A percentile compares a stretch with the other conserved stretches of the same genome.
These are phyloP conservation scores for Apiospora malaysiana DNA, from an alignment of 2,329 filamentous ascomycete genomes.

Conservation along the genomic window DNA sequence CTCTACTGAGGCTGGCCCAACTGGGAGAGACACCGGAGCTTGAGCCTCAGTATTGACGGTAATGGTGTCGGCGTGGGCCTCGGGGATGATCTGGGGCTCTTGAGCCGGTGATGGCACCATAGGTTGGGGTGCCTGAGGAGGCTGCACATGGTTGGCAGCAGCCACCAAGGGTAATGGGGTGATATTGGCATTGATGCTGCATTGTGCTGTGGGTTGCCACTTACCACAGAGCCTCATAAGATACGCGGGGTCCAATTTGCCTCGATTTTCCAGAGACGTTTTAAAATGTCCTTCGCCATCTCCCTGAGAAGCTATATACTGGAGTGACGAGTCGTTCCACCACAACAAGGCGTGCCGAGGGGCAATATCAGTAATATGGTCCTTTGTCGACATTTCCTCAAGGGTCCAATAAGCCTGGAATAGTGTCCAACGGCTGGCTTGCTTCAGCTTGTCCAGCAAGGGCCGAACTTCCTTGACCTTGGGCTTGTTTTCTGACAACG, in stretches of 20 bases:
- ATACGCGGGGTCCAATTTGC: background rate
- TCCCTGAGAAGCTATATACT: too few species aligned
- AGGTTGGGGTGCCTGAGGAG: background rate
- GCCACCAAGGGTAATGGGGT: background rate
- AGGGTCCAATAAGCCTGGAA: background rate
- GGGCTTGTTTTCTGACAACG: background rate
- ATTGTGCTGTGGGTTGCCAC: background rate
- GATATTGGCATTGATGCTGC: background rate
- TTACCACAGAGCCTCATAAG: background rate
- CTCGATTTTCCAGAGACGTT: background rate
- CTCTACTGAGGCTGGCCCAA: background rate
- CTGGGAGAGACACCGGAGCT: too few species aligned
- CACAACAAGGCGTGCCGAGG: too few species aligned
- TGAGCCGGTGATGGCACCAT: background rate
- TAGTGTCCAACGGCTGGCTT: background rate
- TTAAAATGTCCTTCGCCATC: background rate
- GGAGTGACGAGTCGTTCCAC: too few species aligned
- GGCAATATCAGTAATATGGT: background rate
- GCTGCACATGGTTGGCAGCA: background rate
- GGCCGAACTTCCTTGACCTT: constrained; percentile 7
- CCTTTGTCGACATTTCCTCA: background rate
- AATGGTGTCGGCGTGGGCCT: background rate
- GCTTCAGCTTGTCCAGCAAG: background rate
- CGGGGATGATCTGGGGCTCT: background rate
- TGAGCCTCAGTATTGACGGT: background rate